phyloP scores from a whole-genome alignment of 2,329 filamentous ascomycete genomes.

The Xylariales sp. region DNA sequence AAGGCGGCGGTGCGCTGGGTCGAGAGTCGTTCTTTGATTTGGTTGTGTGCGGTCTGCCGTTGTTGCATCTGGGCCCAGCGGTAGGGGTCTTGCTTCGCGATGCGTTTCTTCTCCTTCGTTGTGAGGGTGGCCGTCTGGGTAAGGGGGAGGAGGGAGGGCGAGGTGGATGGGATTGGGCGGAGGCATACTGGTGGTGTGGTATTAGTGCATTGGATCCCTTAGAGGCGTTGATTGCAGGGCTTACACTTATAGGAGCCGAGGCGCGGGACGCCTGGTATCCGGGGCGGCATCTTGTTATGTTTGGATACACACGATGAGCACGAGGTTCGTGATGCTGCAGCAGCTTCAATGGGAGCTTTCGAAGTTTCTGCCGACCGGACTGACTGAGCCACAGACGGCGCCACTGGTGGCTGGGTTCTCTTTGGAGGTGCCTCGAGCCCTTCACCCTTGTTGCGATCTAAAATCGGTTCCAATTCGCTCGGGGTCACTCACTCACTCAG shows the following conservation, averaged over 20 bases:
- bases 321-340: neutral
- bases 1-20: slow-evolving; percentile 58
- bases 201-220: too few species aligned
- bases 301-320: slow-evolving; percentile 1
- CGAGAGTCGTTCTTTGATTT: slow-evolving; percentile 66
- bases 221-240: too few species aligned
- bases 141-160: slow-evolving; percentile 52
- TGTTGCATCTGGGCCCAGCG: slow-evolving; percentile 74
- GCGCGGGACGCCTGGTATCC: slow-evolving; percentile 57
- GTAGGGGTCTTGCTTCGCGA: slow-evolving; percentile 74
- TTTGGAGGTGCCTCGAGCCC: too few species aligned
- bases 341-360: slow-evolving; percentile 1
- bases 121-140: slow-evolving; percentile 60
- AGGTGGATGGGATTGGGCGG: slow-evolving; percentile 45
- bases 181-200: slow-evolving; percentile 60
- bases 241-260: slow-evolving; percentile 57
- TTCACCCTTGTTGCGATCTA: too few species aligned
- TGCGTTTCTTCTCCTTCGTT: slow-evolving; percentile 58
- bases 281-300: slow-evolving; percentile 54
- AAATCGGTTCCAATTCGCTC: neutral
- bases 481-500: too few species aligned
- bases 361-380: slow-evolving; percentile 3
- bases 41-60: slow-evolving; percentile 76
- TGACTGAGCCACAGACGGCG: neutral
- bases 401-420: neutral